These are phyloP conservation scores for Acrocalymma vagum DNA, from an alignment of 2,329 filamentous ascomycete species.

Conservation along the genomic window DNA sequence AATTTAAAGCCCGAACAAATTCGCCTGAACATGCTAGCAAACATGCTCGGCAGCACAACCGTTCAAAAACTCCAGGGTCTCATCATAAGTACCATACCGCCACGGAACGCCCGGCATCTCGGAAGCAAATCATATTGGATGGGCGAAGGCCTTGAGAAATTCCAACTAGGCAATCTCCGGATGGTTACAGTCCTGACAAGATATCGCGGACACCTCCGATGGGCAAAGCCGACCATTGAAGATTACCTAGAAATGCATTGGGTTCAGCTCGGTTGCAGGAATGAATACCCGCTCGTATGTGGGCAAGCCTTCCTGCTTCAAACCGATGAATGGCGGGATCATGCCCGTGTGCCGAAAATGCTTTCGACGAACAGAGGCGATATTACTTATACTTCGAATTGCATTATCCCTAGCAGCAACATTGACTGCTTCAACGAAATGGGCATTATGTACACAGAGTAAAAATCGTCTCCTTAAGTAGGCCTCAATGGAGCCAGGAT, in stretches of 20 bases:
- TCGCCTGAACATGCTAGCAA: not conserved
- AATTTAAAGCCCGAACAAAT: not conserved
- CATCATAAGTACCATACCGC: not conserved
- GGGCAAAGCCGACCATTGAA: constrained; percentile 4
- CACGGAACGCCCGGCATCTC: not conserved
- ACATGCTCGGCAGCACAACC: not conserved
- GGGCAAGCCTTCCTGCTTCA: no score
- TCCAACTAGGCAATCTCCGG: constrained; percentile 3
- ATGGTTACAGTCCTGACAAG: not conserved
- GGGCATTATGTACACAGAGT: no score
- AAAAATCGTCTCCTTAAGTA: no score
- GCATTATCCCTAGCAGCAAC: no score
- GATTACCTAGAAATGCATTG: constrained; percentile 5
- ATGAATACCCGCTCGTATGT: not conserved
- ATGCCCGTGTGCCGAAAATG: no score
- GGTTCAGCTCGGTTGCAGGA: constrained; percentile 1
- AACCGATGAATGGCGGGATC: no score
- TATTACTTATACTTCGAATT: no score
- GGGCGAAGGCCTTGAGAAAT: constrained; percentile 11
- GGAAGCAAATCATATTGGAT: constrained; percentile 9
- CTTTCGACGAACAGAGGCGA: no score
- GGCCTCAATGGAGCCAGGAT: no score
- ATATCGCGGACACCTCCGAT: not conserved
- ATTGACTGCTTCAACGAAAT: no score
- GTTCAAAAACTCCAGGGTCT: constrained; percentile 1